A percentile compares a stretch with the other conserved stretches of the same genome.
Evolutionary conservation across 352 stramenopile species (phyloP).

Genomic region (Phytophthora niederhauseri): DNA sequence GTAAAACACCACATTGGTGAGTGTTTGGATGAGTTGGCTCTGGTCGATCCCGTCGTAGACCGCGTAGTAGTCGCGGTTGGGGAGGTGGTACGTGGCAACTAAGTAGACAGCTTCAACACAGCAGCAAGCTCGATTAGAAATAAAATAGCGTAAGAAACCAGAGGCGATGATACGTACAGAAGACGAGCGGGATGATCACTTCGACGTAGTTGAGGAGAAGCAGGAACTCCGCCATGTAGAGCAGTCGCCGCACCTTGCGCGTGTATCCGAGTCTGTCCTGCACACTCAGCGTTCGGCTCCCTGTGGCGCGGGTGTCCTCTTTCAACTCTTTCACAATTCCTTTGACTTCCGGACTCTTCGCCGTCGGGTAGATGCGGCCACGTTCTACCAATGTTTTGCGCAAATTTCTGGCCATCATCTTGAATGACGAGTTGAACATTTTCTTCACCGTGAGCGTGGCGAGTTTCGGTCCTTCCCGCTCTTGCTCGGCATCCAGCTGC

Average conservation of each 20-base stretch:
- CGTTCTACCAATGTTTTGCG: background rate
- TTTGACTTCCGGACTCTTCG: background rate
- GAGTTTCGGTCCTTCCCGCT: background rate
- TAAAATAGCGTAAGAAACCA: no score
- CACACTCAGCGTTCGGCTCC: background rate
- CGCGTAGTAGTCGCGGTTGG: conserved; percentile 35
- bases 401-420: background rate
- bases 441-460: background rate
- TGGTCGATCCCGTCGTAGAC: conserved; percentile 14
- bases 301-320: background rate
- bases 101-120: conserved; percentile 22
- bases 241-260: conserved; percentile 3
- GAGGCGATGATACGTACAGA: no score
- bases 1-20: conserved; percentile 39
- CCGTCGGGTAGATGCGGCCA: background rate
- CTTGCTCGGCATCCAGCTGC: background rate
- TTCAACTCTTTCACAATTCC: background rate
- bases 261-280: background rate
- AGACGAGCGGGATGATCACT: conserved; percentile 21
- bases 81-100: conserved; percentile 21
- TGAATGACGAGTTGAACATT: background rate
- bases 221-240: conserved; percentile 25
- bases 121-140: background rate
- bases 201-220: conserved; percentile 26
- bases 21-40: conserved; percentile 13